phyloP scores from a whole-genome alignment of 2,329 filamentous ascomycete genomes.

The Xylariomycetidae sp. region DNA sequence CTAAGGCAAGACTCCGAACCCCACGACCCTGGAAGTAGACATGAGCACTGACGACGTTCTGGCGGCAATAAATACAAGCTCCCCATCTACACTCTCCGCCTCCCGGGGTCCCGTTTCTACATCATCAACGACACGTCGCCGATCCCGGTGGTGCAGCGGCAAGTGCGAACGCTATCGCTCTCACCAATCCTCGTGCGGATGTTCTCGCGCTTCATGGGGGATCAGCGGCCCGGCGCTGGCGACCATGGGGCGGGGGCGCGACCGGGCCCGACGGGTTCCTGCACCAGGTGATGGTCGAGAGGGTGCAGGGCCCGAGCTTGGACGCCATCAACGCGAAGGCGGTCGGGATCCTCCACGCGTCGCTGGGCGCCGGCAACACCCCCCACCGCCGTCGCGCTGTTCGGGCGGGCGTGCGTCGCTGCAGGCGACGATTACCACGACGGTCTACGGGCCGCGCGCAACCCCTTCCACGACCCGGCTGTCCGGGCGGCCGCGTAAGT shows the following conservation, averaged over 20 bases:
- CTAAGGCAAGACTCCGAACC: slow-evolving; percentile 1
- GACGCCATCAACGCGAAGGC: too few relatives aligned
- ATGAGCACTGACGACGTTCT: slow-evolving; percentile 1
- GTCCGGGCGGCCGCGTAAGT: too few relatives aligned
- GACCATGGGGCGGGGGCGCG: slow-evolving; percentile 6
- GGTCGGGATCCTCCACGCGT: too few relatives aligned
- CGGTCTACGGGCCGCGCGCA: too few relatives aligned
- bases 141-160: slow-evolving; percentile 7
- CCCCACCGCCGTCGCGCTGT: too few relatives aligned
- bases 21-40: neutral
- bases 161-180: slow-evolving; percentile 8
- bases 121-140: slow-evolving; percentile 9
- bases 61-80: slow-evolving; percentile 9
- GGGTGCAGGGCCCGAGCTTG: too few relatives aligned
- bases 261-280: too few relatives aligned
- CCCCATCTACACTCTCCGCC: slow-evolving; percentile 8
- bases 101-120: slow-evolving; percentile 10
- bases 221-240: slow-evolving; percentile 6
- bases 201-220: slow-evolving; percentile 6
- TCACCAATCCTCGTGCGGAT: slow-evolving; percentile 8
- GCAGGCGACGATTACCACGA: too few relatives aligned
- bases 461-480: too few relatives aligned
- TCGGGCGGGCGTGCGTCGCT: too few relatives aligned
- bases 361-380: too few relatives aligned
- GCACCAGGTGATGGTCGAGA: too few relatives aligned